A percentile compares a stretch with the other conserved stretches of the same genome.
These are phyloP conservation scores for Ceratobasidium sp. DNA, from an alignment of 1,284 basidiomycete genomes.

Conservation along the genomic window DNA sequence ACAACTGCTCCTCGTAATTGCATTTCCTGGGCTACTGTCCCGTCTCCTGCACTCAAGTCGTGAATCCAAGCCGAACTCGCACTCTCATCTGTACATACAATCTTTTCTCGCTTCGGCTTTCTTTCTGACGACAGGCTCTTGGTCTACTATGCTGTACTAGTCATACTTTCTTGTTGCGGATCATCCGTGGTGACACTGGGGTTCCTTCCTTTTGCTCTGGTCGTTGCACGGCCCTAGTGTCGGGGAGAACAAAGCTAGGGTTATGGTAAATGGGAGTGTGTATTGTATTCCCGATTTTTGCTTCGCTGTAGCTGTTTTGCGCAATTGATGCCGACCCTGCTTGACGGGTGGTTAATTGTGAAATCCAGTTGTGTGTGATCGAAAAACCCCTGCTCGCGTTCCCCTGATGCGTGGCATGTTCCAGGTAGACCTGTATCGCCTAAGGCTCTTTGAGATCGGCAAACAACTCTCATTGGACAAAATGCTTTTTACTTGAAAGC, in stretches of 20 bases:
- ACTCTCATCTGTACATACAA: constrained; percentile 5
- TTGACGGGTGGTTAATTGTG: too few species aligned
- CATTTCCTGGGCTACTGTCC: constrained; percentile 11
- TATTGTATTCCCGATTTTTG: too few species aligned
- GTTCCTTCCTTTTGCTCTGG: neutral
- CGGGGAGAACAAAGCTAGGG: neutral
- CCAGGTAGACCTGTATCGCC: too few species aligned
- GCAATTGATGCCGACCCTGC: too few species aligned
- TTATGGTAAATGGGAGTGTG: neutral
- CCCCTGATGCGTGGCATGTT: too few species aligned
- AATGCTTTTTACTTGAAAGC: too few species aligned
- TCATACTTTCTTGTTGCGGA: neutral
- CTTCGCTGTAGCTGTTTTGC: too few species aligned
- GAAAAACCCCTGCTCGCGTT: too few species aligned
- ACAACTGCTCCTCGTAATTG: neutral
- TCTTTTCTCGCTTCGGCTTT: constrained; percentile 19
- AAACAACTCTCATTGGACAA: too few species aligned
- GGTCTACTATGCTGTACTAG: neutral
- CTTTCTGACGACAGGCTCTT: neutral
- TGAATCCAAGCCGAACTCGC: constrained; percentile 14
- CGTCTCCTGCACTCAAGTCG: constrained; percentile 6
- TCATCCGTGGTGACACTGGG: neutral
- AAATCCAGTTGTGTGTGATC: too few species aligned
- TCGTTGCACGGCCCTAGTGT: constrained; percentile 22
- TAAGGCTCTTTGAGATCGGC: too few species aligned